Conservation (phyloP, 306 rosid genomes). For the Inga laurina region DNA sequence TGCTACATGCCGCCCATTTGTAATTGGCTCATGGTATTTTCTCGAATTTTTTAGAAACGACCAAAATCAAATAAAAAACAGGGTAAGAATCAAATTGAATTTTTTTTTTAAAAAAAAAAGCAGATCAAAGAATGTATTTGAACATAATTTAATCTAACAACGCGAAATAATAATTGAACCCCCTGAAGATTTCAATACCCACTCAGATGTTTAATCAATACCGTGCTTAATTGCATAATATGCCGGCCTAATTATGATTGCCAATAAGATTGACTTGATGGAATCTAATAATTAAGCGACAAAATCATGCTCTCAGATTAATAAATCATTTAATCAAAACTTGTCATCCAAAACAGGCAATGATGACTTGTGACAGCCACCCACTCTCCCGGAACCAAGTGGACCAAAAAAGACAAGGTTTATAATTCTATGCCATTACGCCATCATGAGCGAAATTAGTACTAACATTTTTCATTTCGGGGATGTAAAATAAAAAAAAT, state of each 20-base stretch:
- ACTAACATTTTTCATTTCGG: neutral
- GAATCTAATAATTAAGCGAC: conserved; percentile 18
- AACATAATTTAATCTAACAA: neutral
- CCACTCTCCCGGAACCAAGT: neutral
- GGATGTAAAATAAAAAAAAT: neutral
- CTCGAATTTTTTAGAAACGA: neutral
- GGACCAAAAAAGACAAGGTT: neutral
- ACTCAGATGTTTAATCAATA: neutral
- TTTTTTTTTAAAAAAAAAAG: neutral
- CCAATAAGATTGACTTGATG: neutral
- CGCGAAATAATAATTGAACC: neutral
- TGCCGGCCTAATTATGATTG: neutral
- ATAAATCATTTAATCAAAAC: neutral
- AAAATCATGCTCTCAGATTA: neutral
- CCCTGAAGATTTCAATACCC: neutral
- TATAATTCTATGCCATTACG: neutral
- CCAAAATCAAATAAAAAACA: neutral
- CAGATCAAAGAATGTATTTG: neutral
- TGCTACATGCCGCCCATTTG: neutral
- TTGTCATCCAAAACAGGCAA: neutral
- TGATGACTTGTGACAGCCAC: conserved; percentile 4
- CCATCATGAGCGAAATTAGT: neutral
- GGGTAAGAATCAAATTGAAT: neutral
- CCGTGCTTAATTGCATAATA: neutral
- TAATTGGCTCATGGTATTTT: no score